Base-by-base conservation (phyloP, 2,329 filamentous ascomycete species). In the Cladorrhinum sp. region DNA sequence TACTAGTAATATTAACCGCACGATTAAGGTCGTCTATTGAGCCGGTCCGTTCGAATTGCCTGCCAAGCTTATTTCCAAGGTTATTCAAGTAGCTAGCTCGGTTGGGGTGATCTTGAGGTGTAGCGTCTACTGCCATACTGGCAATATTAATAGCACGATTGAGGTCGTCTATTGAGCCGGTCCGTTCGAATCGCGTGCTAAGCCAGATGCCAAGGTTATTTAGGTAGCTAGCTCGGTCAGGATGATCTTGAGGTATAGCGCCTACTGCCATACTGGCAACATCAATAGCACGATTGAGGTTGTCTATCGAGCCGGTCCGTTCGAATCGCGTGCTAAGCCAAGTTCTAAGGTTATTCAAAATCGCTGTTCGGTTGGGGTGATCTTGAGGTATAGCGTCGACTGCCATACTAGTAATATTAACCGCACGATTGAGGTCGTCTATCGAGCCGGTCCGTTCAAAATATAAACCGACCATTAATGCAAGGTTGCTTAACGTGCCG, bases 151-250 rank as follows among this genome's bases (percentile, higher is more conserved):
- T 30, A 55, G 53, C 53, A 36, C 53, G 53, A 21, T 55, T 55
- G 9, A 55, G 28, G 53, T 55, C 53, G 26, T 55, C 53, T 18
- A 55, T 55, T n/a, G 28, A 55, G 16, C 53, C 53, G 53, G 53
- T 55, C 53, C 28, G 53, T 2, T 55, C 6, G 28, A 55, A 55
- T 55, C 28, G 24, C 26, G 14, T 39, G 18, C n/a, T 26, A 55
- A 55, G 53, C 53, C n/a, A 10, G 36, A 16, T 57, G 46, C 55
- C 55, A 49, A 57, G 55, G 36, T 57, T 57, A 26, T 49, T 57
- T 21, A 57, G 48, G 10, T 10, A 18, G 39, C 20, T 20, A 28
- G 39, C 39, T 57, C 39, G 55, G 21, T 49, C 39, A 9, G 55
- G 39, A 36, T 57, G 55, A 39, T 57, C 55, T 49, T 48, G 55